Base-by-base conservation (phyloP, 2,329 filamentous ascomycete genomes). In the Monosporascus sp. region DNA sequence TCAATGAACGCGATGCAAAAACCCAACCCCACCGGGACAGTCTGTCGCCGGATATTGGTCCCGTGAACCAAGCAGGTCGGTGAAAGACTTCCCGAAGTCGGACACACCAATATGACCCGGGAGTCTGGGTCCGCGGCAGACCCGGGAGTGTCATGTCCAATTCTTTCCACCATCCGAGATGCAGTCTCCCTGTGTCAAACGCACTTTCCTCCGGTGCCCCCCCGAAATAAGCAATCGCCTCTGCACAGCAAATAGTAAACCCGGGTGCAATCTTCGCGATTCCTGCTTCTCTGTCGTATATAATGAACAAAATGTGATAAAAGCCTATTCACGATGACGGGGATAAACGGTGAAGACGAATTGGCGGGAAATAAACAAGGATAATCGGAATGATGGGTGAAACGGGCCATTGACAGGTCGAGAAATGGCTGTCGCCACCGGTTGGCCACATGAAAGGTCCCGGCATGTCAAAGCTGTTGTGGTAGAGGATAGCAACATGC, bases 221-320 rank as follows among this genome's bases (percentile, higher is more conserved):
- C n/a, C 39, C 39, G n/a, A 14, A 24, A 20, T 43, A 20, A 43
- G 14, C 39, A 43, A 6, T 24, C 9, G 18, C 22, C 22, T 20
- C 39, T 20, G 18, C 18, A 43, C 22, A 20, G 9, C 18, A 20
- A 20, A 20, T 43, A 35, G 31, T 35, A 35, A 14, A 14, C 31
- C 31, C 9, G 4, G 31, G 11, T 14, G 9, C 9, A 35, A 35
- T 35, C 31, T 50, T 50, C 47, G 48, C 54, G 53, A 53, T 54
- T 50, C 51, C 52, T 38, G 52, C 55, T 51, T 48, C 37, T 38
- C 51, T 39, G 43, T 49, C 22, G 46, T 49, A 48, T 51, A 39
- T 37, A 52, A 52, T 47, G 35, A 37, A 20, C 9, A 43, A 14
- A 20, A 9, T 18, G 5, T 20, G 18, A 43, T 20, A 39, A 24